Evolutionary conservation across 352 stramenopile species (phyloP), one percentile per base, ranked within the genome.

Genomic region (Hyaloperonospora brassicae): DNA sequence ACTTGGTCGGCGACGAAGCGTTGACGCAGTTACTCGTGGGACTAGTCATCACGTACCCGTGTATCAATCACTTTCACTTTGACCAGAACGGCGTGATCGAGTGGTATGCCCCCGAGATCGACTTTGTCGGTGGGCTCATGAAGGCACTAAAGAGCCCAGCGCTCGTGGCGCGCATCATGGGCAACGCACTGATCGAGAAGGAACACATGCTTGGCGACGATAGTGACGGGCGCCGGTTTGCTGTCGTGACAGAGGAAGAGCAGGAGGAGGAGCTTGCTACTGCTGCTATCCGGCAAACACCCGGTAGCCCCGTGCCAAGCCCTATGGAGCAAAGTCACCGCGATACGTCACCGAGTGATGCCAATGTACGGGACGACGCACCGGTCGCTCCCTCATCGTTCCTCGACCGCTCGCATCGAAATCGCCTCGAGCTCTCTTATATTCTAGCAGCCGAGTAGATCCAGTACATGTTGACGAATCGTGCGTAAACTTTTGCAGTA

Each of bases 41-140:
- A 0, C 57, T 71, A n/a, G 66, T 77, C 25, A 42, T 86, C 24
- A 53, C 57, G 49, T 80, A 80, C 48, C 64, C 71, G 47, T 69
- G 66, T 35, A 51, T 70, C 22, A 81, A 77, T 42, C 64, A 68
- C 41, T 77, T 84, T 41, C 68, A 75, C 40, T 84, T 82, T 45
- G 55, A 66, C 46, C 3, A 48, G 34, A 47, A 59, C 21, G 73
- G 73, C 49, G 69, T 65, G 52, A 76, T 84, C 50, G 53, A 61
- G 51, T 71, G 60, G 49, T 81, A 82, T 49, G 53, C 71, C 35
- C 57, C 62, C 11, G 54, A 75, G 17, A 69, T 73, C 41, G 64
- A 79, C 23, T 79, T 77, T 23, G 53, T 76, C 5, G 47, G 41
- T 21, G 74, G 55, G 7, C 51, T 79, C 6, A 52, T 61, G 50